phyloP scores from a whole-genome alignment of 2,329 filamentous ascomycete species.

The Metarhizium humberi region DNA sequence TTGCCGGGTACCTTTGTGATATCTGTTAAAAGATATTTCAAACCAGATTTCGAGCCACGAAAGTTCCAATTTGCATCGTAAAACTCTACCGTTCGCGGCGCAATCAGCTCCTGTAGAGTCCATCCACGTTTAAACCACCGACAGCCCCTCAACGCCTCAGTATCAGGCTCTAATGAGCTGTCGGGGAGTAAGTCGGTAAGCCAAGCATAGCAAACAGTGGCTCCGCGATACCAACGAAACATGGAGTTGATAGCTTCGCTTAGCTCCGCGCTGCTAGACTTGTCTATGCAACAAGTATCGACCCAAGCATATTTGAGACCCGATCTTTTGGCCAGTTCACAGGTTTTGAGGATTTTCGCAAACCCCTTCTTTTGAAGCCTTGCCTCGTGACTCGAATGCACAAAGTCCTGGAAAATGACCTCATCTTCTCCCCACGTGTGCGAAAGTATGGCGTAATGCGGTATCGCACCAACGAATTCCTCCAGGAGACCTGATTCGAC shows the following conservation, averaged over 20 bases:
- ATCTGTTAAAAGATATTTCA: slow-evolving; percentile 12
- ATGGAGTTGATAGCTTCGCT: slow-evolving; percentile 5
- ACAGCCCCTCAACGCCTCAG: neutral
- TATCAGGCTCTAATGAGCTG: neutral
- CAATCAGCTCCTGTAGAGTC: slow-evolving; percentile 12
- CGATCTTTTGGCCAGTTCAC: slow-evolving; percentile 8
- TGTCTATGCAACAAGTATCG: slow-evolving; percentile 12
- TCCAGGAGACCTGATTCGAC: slow-evolving; percentile 10
- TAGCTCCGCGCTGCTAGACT: slow-evolving; percentile 4
- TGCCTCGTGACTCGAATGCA: neutral
- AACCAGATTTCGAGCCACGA: slow-evolving; percentile 13
- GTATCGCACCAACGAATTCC: slow-evolving; percentile 11
- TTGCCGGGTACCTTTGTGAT: slow-evolving; percentile 12
- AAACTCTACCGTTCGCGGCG: slow-evolving; percentile 14
- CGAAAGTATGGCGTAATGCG: slow-evolving; percentile 24
- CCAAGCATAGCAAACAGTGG: slow-evolving; percentile 2
- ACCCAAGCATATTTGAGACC: slow-evolving; percentile 16
- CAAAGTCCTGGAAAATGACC: slow-evolving; percentile 15
- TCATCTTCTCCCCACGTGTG: slow-evolving; percentile 25
- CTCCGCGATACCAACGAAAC: slow-evolving; percentile 2
- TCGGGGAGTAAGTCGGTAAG: neutral
- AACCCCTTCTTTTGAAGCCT: slow-evolving; percentile 11
- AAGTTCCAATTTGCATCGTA: slow-evolving; percentile 9
- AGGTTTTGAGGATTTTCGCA: slow-evolving; percentile 14
- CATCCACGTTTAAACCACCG: slow-evolving; percentile 7